Evolutionary conservation across 441 rosid species (phyloP).

Genomic region (Hura crepitans): DNA sequence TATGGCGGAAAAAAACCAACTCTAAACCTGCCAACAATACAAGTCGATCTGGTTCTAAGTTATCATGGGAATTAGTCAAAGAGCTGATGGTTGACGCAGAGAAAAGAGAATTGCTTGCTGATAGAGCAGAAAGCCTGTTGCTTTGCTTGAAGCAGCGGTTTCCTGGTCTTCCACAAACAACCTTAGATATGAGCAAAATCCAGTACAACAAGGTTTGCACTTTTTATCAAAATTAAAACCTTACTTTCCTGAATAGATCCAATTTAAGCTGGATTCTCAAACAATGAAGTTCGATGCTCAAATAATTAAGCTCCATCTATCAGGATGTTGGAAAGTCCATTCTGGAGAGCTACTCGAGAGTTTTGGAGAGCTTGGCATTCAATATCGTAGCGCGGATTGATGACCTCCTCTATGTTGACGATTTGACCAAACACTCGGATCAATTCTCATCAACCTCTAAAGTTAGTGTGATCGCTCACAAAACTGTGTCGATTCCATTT

Average conservation of each 20-base stretch:
- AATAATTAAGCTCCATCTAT: background rate
- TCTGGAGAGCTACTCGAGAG: conserved; percentile 90
- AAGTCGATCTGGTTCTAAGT: conserved; percentile 44
- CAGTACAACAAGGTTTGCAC: conserved; percentile 75
- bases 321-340: conserved; percentile 99
- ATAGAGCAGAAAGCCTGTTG: conserved; percentile 80
- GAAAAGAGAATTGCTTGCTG: conserved; percentile 75
- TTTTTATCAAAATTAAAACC: background rate
- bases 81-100: conserved; percentile 83
- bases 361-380: conserved; percentile 89
- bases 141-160: conserved; percentile 82
- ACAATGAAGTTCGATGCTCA: background rate
- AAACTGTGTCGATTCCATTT: conserved; percentile 49
- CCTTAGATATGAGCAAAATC: conserved; percentile 95
- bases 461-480: conserved; percentile 47
- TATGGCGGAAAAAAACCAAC: conserved; percentile 61
- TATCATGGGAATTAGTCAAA: conserved; percentile 95
- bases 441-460: conserved; percentile 46
- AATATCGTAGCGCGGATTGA: conserved; percentile 88
- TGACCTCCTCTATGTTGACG: conserved; percentile 85
- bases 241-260: background rate
- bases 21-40: conserved; percentile 45
- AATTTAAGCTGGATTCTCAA: conserved; percentile 1
- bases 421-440: conserved; percentile 69
- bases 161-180: conserved; percentile 90